Percentiles rank a stretch among this genome's conserved stretches.
Evolutionary conservation across 805 yeast genomes (phyloP).

Genomic region (Blastobotrys chiropterorum): DNA sequence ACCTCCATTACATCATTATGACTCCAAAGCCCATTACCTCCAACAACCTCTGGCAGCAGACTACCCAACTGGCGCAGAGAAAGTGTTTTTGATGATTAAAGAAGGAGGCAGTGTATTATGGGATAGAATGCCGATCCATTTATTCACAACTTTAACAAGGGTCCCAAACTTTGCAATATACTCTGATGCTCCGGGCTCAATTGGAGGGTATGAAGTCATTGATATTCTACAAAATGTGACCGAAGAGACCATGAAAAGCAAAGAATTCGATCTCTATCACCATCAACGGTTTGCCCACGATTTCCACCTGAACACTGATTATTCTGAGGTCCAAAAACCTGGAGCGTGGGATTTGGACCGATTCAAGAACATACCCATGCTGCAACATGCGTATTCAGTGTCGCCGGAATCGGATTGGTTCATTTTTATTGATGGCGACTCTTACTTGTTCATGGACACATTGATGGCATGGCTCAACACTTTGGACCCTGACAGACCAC

Average conservation of each 20-base stretch:
- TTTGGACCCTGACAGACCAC: slow-evolving; percentile 23
- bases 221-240: slow-evolving; percentile 27
- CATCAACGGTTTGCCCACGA: slow-evolving; percentile 19
- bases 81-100: slow-evolving; percentile 30
- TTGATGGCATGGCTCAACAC: slow-evolving; percentile 22
- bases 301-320: slow-evolving; percentile 16
- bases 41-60: slow-evolving; percentile 23
- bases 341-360: slow-evolving; percentile 33
- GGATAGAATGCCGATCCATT: slow-evolving; percentile 32
- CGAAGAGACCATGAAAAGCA: slow-evolving; percentile 13
- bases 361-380: slow-evolving; percentile 34
- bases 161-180: slow-evolving; percentile 30
- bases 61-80: slow-evolving; percentile 20
- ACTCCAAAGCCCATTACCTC: slow-evolving; percentile 13
- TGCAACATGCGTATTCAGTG: slow-evolving; percentile 28
- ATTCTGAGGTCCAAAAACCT: slow-evolving; percentile 10
- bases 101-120: slow-evolving; percentile 33
- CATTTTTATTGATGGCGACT: slow-evolving; percentile 33
- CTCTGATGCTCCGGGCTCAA: slow-evolving; percentile 28
- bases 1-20: not conserved
- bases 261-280: slow-evolving; percentile 24
- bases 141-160: slow-evolving; percentile 28
- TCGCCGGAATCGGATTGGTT: slow-evolving; percentile 31
- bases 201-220: slow-evolving; percentile 30
- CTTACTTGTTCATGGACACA: slow-evolving; percentile 28